Evolutionary conservation across 2,329 filamentous ascomycete species (phyloP), one percentile per base, ranked within the genome.

Genomic region (Aspergillus ustus): DNA sequence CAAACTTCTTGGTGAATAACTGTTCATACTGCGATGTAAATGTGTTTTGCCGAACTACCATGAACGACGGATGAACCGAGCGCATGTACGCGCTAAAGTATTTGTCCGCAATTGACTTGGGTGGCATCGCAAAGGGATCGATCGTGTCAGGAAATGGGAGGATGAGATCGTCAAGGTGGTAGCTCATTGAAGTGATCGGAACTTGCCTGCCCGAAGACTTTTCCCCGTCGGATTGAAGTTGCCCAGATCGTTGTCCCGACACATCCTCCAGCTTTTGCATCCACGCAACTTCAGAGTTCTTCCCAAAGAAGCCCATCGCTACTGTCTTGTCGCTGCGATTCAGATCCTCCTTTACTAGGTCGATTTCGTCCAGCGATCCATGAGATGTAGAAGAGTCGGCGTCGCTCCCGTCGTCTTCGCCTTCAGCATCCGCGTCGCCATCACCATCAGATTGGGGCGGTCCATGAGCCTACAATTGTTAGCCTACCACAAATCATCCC

Each of bases 231-330:
- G 20, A 7, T 34, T 66, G 57, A 1, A 48, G 20, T 7, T 56
- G 40, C 15, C 55, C 59, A 52, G 65, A 59, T 45, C 70, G 67
- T 50, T 66, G 58, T 62, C 73, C 61, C 6, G 71, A 60, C 53
- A 70, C 70, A 54, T 75, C 69, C 2, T 72, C 73, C 11, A 80
- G 59, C 20, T 72, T 72, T 50, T 78, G 78, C 60, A 81, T 72
- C 79, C 79, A 81, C 2, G 73, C 72, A 31, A 79, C 66, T 43
- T 80, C 78, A 0, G 78, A 81, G 51, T 75, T 79, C 61, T 81
- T 81, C 15, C 79, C 79, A 62, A 77, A 76, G 60, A 75, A 81
- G 0, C 78, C 77, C 2, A 73, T 74, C 2, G 74, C 72, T 31
- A 75, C 68, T 7, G 73, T 71, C 17, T 70, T 69, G 34, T 76